Base-by-base conservation (phyloP, 202 grass and related monocot species). In the Saccharum hybrid region DNA sequence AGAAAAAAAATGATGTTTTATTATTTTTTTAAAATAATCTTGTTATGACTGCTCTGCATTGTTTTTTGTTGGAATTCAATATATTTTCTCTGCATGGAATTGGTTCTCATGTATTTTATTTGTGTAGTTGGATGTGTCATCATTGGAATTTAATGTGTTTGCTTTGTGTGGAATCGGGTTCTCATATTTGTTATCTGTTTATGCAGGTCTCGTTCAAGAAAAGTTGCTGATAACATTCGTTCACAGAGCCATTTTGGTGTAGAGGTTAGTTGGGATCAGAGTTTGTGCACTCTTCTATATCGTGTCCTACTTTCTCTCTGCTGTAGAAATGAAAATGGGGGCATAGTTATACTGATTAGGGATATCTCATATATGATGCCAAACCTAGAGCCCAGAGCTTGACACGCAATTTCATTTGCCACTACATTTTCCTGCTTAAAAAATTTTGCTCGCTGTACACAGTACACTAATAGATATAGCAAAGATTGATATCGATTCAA, bases 131-230 rank as follows among this genome's bases (percentile, higher is more conserved):
- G 8, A 80, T 16, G 12, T 56, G 14, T 43, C 9, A 8, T 59
- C 41, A 28, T 21, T 31, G 3, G 10, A 30, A 41, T 80, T 67
- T 8, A 9, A 7, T 66, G 30, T 37, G 21, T 51, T 33, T 12
- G 60, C 15, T 45, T 16, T 48, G 42, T 4, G 6, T 80, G 46
- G 12, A 26, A 26, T 54, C 9, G 10, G 43, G 14, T 56, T 81
- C 59, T 88, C 40, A 75, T 23, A 48, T 31, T 82, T 72, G 45
- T 42, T 64, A 37, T 19, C 6, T 37, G 52, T 82, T 62, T 71
- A 59, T 90, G 70, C 87, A 98, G 95, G 39, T 72, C 82, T 39
- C 90, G 83, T 76, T 81, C 63, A 63, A 90, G 37, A 85, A 98
- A 87, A 80, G 71, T 93, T 82, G 67, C 86, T 81, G 89, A 91